phyloP scores from a whole-genome alignment of 495 filamentous ascomycete genomes.

The Achaetomiella virescens region DNA sequence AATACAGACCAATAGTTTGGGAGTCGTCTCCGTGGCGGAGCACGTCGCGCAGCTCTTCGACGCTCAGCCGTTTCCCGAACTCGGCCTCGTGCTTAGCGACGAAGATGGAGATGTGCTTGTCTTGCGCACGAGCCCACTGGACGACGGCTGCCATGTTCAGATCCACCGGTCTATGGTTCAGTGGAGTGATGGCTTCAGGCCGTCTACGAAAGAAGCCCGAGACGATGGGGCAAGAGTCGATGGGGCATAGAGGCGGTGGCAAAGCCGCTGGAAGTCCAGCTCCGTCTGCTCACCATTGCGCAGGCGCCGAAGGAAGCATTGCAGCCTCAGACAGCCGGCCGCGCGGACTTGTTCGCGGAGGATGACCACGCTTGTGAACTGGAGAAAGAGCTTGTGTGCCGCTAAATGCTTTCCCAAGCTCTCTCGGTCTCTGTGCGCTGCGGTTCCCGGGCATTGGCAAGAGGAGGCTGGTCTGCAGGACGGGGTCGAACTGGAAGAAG shows the following conservation, averaged over 20 bases:
- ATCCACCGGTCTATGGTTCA: slow-evolving; percentile 6
- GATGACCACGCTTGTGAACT: slow-evolving; percentile 8
- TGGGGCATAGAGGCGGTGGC: background rate
- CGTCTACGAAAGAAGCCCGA: background rate
- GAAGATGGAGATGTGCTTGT: slow-evolving; percentile 6
- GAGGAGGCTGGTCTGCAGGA: slow-evolving; percentile 9
- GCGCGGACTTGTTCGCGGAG: slow-evolving; percentile 7
- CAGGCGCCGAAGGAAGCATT: slow-evolving; percentile 1
- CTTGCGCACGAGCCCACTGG: background rate
- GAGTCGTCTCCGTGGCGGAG: slow-evolving; percentile 8
- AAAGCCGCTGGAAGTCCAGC: slow-evolving; percentile 2
- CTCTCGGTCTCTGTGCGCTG: slow-evolving; percentile 1
- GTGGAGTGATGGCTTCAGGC: background rate
- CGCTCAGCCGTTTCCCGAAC: background rate
- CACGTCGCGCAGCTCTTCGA: background rate
- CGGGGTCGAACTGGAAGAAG: slow-evolving; percentile 13
- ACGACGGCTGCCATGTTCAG: background rate
- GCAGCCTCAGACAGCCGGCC: slow-evolving; percentile 1
- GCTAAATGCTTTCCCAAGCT: slow-evolving; percentile 6
- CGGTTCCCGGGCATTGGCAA: slow-evolving; percentile 2
- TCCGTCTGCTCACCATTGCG: slow-evolving; percentile 2
- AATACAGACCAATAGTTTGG: too few relatives aligned
- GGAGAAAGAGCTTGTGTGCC: slow-evolving; percentile 6
- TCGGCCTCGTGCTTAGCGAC: slow-evolving; percentile 1
- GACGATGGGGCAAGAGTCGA: background rate